phyloP scores from a whole-genome alignment of 1,139 yeast species.

The Yarrowia galli region DNA sequence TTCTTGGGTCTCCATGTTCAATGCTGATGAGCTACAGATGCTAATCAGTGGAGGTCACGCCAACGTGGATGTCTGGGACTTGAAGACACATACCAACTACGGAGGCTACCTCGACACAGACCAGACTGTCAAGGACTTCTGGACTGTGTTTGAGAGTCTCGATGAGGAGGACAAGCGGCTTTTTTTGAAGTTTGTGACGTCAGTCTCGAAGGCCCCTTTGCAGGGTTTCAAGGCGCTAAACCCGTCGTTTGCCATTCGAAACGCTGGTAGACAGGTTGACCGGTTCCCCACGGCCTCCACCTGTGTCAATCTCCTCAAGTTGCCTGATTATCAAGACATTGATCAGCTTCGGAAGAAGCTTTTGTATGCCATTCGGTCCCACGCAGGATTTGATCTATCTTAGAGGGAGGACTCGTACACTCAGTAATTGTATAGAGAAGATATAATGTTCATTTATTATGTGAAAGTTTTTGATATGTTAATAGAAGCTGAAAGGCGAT shows the following conservation, averaged over 20 bases:
- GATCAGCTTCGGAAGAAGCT: conserved; percentile 65
- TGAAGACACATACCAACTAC: conserved; percentile 66
- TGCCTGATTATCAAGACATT: conserved; percentile 81
- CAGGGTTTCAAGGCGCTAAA: conserved; percentile 77
- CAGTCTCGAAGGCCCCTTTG: conserved; percentile 90
- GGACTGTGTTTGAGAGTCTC: conserved; percentile 80
- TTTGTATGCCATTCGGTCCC: conserved; percentile 76
- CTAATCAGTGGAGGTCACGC: conserved; percentile 82
- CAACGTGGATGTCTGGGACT: conserved; percentile 73
- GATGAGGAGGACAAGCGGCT: conserved; percentile 63
- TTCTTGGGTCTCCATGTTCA: conserved; percentile 84
- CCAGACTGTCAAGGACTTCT: conserved; percentile 61
- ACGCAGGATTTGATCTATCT: conserved; percentile 86
- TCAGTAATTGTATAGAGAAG: background rate
- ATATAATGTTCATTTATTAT: background rate
- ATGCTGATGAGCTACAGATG: conserved; percentile 81
- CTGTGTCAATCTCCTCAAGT: conserved; percentile 82
- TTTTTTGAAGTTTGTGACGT: conserved; percentile 84
- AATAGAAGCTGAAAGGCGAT: background rate
- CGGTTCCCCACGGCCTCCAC: conserved; percentile 92
- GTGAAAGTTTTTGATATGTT: background rate
- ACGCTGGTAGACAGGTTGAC: conserved; percentile 60
- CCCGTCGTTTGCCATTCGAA: conserved; percentile 83
- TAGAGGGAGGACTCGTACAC: conserved; percentile 45
- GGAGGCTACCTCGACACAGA: conserved; percentile 72